Percentiles rank a stretch among this genome's conserved stretches.
These are phyloP conservation scores for Candida frijolesensis DNA, from an alignment of 1,139 yeast genomes.

Conservation along the genomic window DNA sequence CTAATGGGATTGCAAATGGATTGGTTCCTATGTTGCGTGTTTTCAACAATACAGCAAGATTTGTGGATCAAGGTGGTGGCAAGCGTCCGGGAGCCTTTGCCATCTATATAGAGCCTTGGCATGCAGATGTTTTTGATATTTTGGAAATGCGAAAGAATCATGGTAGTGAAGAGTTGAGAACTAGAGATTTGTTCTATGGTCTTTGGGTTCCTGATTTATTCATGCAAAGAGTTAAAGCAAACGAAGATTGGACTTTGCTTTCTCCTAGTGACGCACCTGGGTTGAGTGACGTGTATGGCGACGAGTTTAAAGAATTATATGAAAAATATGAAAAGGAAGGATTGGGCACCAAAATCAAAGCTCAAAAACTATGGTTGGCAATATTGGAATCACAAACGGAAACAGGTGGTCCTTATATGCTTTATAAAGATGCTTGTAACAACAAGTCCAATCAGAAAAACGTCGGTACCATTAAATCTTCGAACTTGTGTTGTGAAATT, in stretches of 20 bases:
- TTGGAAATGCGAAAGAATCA: slow-evolving; percentile 56
- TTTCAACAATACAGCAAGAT: slow-evolving; percentile 60
- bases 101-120: slow-evolving; percentile 66
- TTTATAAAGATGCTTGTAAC: slow-evolving; percentile 61
- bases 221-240: slow-evolving; percentile 54
- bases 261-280: slow-evolving; percentile 59
- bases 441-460: slow-evolving; percentile 55
- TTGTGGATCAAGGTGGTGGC: slow-evolving; percentile 66
- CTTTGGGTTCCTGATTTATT: slow-evolving; percentile 64
- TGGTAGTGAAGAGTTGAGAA: slow-evolving; percentile 58
- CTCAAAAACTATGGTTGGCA: slow-evolving; percentile 56
- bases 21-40: slow-evolving; percentile 61
- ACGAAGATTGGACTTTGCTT: slow-evolving; percentile 55
- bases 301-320: slow-evolving; percentile 48
- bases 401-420: slow-evolving; percentile 61
- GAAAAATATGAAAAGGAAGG: slow-evolving; percentile 47
- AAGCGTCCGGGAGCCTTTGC: slow-evolving; percentile 67
- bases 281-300: slow-evolving; percentile 51
- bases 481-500: slow-evolving; percentile 61
- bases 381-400: slow-evolving; percentile 59
- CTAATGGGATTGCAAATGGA: slow-evolving; percentile 59
- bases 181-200: slow-evolving; percentile 59
- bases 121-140: slow-evolving; percentile 55
- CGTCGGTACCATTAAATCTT: slow-evolving; percentile 57
- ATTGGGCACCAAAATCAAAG: slow-evolving; percentile 40